phyloP scores from a whole-genome alignment of 2,329 filamentous ascomycete genomes.

The Grosmannia penicillata region DNA sequence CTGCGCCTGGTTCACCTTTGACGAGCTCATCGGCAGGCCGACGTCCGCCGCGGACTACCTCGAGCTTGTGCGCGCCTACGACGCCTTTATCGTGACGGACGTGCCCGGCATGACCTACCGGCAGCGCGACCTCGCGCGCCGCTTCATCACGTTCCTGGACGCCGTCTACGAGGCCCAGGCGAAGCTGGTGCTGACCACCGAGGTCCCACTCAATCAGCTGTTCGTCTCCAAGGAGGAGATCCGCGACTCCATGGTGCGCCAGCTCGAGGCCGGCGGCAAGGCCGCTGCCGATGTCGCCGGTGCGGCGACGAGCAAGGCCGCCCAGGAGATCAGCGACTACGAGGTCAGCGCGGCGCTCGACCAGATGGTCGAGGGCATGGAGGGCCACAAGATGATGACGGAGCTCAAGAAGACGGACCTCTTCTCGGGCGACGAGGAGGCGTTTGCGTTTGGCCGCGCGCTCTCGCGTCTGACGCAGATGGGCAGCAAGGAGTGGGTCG shows the following conservation, averaged over 20 bases:
- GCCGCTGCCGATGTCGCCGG: neutral
- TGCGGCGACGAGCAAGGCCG: neutral
- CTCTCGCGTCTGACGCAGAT: slow-evolving; percentile 77
- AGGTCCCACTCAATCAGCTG: slow-evolving; percentile 68
- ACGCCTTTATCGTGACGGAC: slow-evolving; percentile 82
- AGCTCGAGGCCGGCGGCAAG: slow-evolving; percentile 24
- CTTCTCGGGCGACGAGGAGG: slow-evolving; percentile 89
- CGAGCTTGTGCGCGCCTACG: slow-evolving; percentile 77
- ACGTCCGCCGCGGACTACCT: slow-evolving; percentile 92
- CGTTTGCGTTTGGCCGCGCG: slow-evolving; percentile 88
- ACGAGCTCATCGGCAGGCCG: slow-evolving; percentile 77
- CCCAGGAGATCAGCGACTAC: slow-evolving; percentile 6
- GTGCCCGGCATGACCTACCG: slow-evolving; percentile 83
- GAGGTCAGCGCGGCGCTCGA: slow-evolving; percentile 57
- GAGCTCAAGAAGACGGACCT: slow-evolving; percentile 74
- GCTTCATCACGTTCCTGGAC: slow-evolving; percentile 97
- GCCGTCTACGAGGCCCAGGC: slow-evolving; percentile 85
- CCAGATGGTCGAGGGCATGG: slow-evolving; percentile 74
- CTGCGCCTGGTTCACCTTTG: slow-evolving; percentile 82
- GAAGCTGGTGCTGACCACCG: slow-evolving; percentile 89
- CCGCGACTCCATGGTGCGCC: slow-evolving; percentile 34
- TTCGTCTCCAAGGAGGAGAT: slow-evolving; percentile 67
- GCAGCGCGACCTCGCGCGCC: slow-evolving; percentile 71
- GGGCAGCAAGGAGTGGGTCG: slow-evolving; percentile 90
- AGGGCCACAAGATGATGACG: slow-evolving; percentile 54